phyloP scores from a whole-genome alignment of 495 filamentous ascomycete genomes.

The Aspergillus ostianus region DNA sequence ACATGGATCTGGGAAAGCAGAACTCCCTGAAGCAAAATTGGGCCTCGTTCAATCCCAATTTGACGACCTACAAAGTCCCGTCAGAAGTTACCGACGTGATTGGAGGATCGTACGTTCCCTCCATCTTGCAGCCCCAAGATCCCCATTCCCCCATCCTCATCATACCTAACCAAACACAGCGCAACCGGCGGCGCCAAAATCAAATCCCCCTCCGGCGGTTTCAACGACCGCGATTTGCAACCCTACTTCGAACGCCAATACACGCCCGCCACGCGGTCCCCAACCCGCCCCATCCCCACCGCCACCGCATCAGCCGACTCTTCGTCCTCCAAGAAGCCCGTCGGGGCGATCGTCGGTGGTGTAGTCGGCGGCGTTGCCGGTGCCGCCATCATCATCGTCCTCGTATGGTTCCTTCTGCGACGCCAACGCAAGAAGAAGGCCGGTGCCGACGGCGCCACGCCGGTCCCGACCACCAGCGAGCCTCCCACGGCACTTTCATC shows the following conservation, averaged over 20 bases:
- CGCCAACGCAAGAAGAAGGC: not conserved
- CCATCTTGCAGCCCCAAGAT: not conserved
- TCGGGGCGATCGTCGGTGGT: slow-evolving; percentile 12
- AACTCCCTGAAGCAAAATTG: slow-evolving; percentile 1
- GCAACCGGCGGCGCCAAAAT: slow-evolving; percentile 4
- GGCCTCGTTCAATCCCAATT: slow-evolving; percentile 4
- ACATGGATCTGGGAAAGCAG: slow-evolving; percentile 13
- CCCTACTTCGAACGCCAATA: slow-evolving; percentile 9
- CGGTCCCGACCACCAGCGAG: no score
- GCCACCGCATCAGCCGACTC: not conserved
- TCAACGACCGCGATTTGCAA: slow-evolving; percentile 8
- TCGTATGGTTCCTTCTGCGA: not conserved
- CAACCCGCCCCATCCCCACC: slow-evolving; percentile 5
- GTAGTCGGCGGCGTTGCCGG: slow-evolving; percentile 10
- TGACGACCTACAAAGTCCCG: slow-evolving; percentile 11
- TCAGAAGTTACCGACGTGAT: slow-evolving; percentile 6
- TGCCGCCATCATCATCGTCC: not conserved
- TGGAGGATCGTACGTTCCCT: slow-evolving; percentile 12
- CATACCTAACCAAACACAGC: not conserved
- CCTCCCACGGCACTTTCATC: no score
- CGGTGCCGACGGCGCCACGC: not conserved
- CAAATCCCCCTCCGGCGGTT: slow-evolving; percentile 4
- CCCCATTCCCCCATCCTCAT: not conserved
- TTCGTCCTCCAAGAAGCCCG: not conserved
- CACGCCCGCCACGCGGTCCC: not conserved